Evolutionary conservation across 208 protist species (phyloP), one percentile per base, ranked within the genome.

Genomic region (Trypanosoma rangeli): DNA sequence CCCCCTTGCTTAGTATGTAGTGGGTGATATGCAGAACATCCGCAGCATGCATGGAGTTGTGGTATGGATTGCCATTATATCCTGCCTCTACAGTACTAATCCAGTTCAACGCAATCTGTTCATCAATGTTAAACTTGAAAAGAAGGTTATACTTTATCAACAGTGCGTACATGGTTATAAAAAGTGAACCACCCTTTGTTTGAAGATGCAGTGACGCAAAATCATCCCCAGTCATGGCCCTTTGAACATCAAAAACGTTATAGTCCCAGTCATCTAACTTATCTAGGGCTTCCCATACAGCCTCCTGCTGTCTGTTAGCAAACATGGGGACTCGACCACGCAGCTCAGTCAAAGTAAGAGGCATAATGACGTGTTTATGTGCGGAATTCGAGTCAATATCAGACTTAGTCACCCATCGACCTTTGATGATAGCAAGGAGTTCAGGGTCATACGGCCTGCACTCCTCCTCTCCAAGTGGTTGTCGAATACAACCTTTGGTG

Each of bases 11-110:
- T 24, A 97, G 59, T 71, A 97, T 89, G 69, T 84, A 97, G 79
- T 96, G 83, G 13, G 82, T 92, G 55, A 96, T 88, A 42, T 97
- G 92, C 33, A 97, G 50, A 29, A 97, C 94, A 73, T 97, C 94
- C 9, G 92, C 94, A 0, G 92, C 94, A 78, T 97, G 94, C 91
- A 97, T 95, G 7, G 89, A 95, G 77, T 97, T 97, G 81, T 97
- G 94, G 68, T 97, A 97, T 15, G 92, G 89, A 68, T 97, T 97
- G 35, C 79, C 82, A 73, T 96, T 88, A 60, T 97, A 97, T n/a
- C 91, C 90, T 61, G 84, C 84, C 85, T 97, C 91, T 46, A 97
- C 90, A 20, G 76, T 76, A 64, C 83, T 90, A 26, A 97, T 85
- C 88, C 89, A 97, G 69, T 95, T 96, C 31, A 97, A 76, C 9